These are phyloP conservation scores for Austroboletus niveus DNA, from an alignment of 1,284 basidiomycete species.

Conservation along the genomic window DNA sequence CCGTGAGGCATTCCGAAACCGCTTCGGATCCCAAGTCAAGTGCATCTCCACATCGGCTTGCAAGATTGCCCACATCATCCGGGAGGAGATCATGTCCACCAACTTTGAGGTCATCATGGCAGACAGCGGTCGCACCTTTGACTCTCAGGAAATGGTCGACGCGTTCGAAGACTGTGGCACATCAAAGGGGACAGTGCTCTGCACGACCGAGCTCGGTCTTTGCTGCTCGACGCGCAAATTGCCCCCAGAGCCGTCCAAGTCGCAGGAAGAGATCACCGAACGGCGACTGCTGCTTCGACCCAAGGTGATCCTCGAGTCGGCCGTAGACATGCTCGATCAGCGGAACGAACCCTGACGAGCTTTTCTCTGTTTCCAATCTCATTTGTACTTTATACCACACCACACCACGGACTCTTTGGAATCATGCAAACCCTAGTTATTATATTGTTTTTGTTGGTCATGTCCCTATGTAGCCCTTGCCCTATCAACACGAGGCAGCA, in stretches of 20 bases:
- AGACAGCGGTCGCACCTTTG: conserved; percentile 51
- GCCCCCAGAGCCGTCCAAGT: conserved; percentile 24
- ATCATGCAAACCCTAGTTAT: neutral
- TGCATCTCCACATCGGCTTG: conserved; percentile 62
- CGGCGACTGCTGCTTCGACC: conserved; percentile 60
- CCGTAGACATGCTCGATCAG: conserved; percentile 55
- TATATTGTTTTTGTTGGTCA: too few species aligned
- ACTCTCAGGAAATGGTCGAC: conserved; percentile 57
- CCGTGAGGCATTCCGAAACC: conserved; percentile 45
- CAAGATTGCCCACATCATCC: conserved; percentile 55
- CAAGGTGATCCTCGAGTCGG: conserved; percentile 71
- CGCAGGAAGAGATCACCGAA: conserved; percentile 48
- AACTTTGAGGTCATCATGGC: conserved; percentile 65
- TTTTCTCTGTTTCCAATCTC: neutral
- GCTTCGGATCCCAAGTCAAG: conserved; percentile 57
- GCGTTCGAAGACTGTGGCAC: conserved; percentile 62
- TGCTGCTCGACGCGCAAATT: conserved; percentile 56
- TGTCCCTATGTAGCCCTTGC: too few species aligned
- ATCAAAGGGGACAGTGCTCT: conserved; percentile 51
- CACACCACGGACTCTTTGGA: neutral
- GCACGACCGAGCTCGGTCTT: conserved; percentile 69
- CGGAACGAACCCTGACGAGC: conserved; percentile 3
- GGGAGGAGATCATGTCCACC: conserved; percentile 71
- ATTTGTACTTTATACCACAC: neutral
- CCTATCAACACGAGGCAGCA: too few species aligned